Evolutionary conservation across 139 green algal genomes (phyloP), one percentile per base, ranked within the genome.

Genomic region (Picochlorum sp.): DNA sequence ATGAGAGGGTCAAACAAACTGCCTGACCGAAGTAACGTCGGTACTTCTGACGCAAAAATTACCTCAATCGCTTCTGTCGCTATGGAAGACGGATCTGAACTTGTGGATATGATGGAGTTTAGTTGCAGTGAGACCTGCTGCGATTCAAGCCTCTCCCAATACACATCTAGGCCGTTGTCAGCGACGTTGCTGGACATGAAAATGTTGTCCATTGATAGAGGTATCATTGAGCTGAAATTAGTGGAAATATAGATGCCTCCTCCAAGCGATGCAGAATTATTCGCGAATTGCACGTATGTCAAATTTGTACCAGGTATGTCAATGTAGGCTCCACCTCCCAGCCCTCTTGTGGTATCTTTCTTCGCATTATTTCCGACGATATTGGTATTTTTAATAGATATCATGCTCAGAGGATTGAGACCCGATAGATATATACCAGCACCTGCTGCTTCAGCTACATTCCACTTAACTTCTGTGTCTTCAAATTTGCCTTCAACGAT

Each of bases 181-280:
- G 47, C 47, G 16, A 54, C 5, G 47, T 54, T 54, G n/a, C 15
- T 26, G 16, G 47, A 20, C 16, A 21, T 10, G n/a, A 54, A 54
- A 21, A 54, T 21, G n/a, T 54, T 54, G 15, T 54, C 47, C n/a
- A 54, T 20, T 26, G 15, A 18, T 20, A 21, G n/a, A 21, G 61
- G 30, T 14, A 8, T 51, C 6, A 7, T 6, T 16, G 8, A 16
- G 30, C 8, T 14, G 16, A 76, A 44, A 52, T 76, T 30, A 1
- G 69, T 28, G 1, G 63, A 56, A 15, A 76, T 13, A n/a, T 61
- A 76, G 2, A 76, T 26, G 2, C 14, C 69, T 30, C 69, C 69
- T 6, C 69, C 69, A 8, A 49, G 50, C 52, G 28, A 71, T 13
- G 63, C 69, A 4, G 20, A 31, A 62, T 76, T 76, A 31, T 13